Evolutionary conservation across 129 eudicot genomes (phyloP), one percentile per base, ranked within the genome.

Genomic region (Flaveria ramosissima): DNA sequence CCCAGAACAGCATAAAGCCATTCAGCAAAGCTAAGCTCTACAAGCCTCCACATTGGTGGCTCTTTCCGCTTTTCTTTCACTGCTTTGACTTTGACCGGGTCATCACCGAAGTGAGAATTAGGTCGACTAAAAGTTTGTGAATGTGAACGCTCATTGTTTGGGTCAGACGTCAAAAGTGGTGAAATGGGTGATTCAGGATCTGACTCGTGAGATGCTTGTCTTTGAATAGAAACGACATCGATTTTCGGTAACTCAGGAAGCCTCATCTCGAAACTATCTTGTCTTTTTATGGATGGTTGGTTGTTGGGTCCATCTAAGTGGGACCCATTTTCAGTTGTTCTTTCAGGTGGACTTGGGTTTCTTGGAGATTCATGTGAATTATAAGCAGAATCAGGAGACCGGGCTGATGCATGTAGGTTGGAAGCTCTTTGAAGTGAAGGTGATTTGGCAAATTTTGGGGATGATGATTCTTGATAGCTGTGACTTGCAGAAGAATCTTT

Each of bases 1-100:
- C 98, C 98, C 59, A 94, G 82, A 75, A 94, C 96, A 80, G 97
- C 98, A 83, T 94, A 94, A 57, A 91, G 96, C 98, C 98, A 94
- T 68, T 94, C 98, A 24, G 98, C 93, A 77, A 93, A 85, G 80
- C 98, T 93, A 75, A 93, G 96, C 75, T 93, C 96, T 47, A 93
- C 85, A 24, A 93, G 98, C 87, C 98, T 93, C 98, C 98, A 90
- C 81, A 93, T 80, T 7, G 98, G 86, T 70, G 98, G 98, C 66
- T 85, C 89, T 81, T 82, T 81, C 48, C 65, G 73, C 68, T 75
- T 74, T 47, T 85, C 87, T 75, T 88, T 90, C 16, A 70, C 78
- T 50, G 79, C 85, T 84, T 85, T 87, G 61, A 67, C 65, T 41
- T 79, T 78, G 46, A 79, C 70, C 24, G 88, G 86, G 62, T 77